These are phyloP conservation scores for Suhomyces tanzawaensis DNA, from an alignment of 805 yeast genomes.

Conservation along the genomic window DNA sequence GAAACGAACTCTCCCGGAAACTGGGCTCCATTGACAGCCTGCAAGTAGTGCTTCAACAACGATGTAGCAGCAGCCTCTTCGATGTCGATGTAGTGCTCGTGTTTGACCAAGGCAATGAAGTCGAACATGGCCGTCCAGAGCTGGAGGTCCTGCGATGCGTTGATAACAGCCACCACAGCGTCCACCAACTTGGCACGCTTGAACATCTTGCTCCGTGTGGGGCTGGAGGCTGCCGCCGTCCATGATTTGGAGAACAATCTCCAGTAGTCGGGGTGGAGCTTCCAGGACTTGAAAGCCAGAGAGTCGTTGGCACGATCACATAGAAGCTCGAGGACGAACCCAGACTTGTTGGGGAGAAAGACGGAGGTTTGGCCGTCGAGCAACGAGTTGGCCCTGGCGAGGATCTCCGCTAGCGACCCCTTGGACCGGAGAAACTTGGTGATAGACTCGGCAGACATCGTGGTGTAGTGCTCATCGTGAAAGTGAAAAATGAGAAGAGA, in stretches of 20 bases:
- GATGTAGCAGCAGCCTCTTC: conserved; percentile 31
- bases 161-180: conserved; percentile 12
- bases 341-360: conserved; percentile 53
- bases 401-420: conserved; percentile 42
- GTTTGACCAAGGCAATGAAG: conserved; percentile 18
- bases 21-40: not conserved
- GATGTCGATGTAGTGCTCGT: conserved; percentile 27
- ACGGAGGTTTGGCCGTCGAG: conserved; percentile 33
- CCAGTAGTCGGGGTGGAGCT: conserved; percentile 49
- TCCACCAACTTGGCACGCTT: conserved; percentile 30
- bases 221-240: conserved; percentile 13
- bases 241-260: conserved; percentile 42
- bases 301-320: conserved; percentile 60
- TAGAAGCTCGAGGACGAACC: conserved; percentile 57
- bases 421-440: conserved; percentile 61
- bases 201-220: conserved; percentile 37
- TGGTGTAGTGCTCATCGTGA: too few species aligned
- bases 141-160: conserved; percentile 5
- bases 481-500: conserved; percentile 2
- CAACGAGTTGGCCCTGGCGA: conserved; percentile 28
- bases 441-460: conserved; percentile 40
- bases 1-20: not conserved
- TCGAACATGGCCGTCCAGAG: conserved; percentile 18
- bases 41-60: conserved; percentile 22
- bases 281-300: conserved; percentile 41